A percentile compares a stretch with the other conserved stretches of the same genome.
Conservation (phyloP, 768 basidiomycete genomes). For the Postia placenta region DNA sequence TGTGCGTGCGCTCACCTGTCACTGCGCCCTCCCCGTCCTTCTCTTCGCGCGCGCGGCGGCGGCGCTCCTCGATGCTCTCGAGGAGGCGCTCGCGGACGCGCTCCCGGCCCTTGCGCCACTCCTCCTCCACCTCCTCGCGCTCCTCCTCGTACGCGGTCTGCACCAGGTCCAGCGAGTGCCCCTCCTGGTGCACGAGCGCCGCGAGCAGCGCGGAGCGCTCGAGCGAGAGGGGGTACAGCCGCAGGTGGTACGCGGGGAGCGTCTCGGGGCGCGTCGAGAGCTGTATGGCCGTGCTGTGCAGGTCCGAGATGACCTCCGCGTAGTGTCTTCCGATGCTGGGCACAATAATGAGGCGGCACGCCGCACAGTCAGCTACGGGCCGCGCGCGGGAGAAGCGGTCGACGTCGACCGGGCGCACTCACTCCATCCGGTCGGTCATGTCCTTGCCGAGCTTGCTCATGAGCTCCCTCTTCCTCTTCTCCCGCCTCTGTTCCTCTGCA, state of each 20-base stretch:
- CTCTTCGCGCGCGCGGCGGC: slow-evolving; percentile 76
- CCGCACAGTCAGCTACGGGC: too few species aligned
- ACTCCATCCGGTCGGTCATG: slow-evolving; percentile 63
- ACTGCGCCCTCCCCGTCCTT: slow-evolving; percentile 84
- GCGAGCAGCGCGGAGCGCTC: slow-evolving; percentile 73
- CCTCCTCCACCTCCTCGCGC: slow-evolving; percentile 72
- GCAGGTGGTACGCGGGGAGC: slow-evolving; percentile 59
- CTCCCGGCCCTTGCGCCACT: slow-evolving; percentile 72
- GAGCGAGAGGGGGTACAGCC: slow-evolving; percentile 65
- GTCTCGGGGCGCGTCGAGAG: slow-evolving; percentile 66
- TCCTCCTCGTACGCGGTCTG: slow-evolving; percentile 75
- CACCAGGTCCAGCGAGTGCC: slow-evolving; percentile 58
- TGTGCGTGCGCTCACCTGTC: slow-evolving; percentile 43
- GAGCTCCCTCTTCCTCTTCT: slow-evolving; percentile 63
- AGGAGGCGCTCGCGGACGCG: slow-evolving; percentile 70
- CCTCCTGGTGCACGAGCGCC: slow-evolving; percentile 61
- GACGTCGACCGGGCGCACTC: slow-evolving; percentile 41
- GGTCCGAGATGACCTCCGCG: slow-evolving; percentile 53
- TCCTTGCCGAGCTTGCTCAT: slow-evolving; percentile 70
- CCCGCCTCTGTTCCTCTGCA: slow-evolving; percentile 46
- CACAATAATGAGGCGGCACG: background rate
- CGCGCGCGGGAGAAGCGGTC: slow-evolving; percentile 12
- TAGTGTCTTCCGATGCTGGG: slow-evolving; percentile 49
- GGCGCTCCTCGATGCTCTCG: slow-evolving; percentile 80
- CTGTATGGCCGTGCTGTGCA: slow-evolving; percentile 54